Evolutionary conservation across 2,329 filamentous ascomycete species (phyloP).

Genomic region (Huntiella bhutanensis): DNA sequence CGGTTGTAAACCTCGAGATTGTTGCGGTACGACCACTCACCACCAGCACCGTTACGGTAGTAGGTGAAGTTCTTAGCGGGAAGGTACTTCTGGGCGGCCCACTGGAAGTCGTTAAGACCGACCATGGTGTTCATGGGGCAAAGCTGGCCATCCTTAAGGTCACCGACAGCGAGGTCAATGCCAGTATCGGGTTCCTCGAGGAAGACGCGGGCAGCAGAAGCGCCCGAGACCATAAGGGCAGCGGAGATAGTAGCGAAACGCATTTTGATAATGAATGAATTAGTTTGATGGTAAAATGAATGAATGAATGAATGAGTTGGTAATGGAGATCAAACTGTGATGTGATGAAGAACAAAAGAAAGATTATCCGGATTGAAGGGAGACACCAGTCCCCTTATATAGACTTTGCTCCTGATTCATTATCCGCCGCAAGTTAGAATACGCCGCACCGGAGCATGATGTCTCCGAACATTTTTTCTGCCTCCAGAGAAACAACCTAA

Average conservation of each 20-base stretch:
- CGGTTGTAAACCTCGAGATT: constrained; percentile 31
- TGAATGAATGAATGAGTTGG: not conserved
- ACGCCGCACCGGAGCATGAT: no score
- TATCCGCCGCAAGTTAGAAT: no score
- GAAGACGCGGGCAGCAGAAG: constrained; percentile 24
- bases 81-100: constrained; percentile 25
- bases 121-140: constrained; percentile 18
- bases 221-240: constrained; percentile 18
- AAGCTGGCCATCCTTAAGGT: constrained; percentile 15
- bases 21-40: constrained; percentile 32
- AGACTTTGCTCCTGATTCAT: no score
- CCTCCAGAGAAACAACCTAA: no score
- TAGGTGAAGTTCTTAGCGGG: constrained; percentile 25
- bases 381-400: no score
- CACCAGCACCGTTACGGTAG: constrained; percentile 29
- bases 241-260: constrained; percentile 13
- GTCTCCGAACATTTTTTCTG: no score
- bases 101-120: constrained; percentile 31
- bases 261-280: constrained; percentile 4
- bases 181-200: constrained; percentile 28
- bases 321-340: not conserved
- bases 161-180: constrained; percentile 21
- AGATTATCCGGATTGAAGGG: not conserved
- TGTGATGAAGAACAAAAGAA: not conserved
- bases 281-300: not conserved